Evolutionary conservation across 2,329 filamentous ascomycete genomes (phyloP).

Genomic region (Curvularia hawaiiensis): DNA sequence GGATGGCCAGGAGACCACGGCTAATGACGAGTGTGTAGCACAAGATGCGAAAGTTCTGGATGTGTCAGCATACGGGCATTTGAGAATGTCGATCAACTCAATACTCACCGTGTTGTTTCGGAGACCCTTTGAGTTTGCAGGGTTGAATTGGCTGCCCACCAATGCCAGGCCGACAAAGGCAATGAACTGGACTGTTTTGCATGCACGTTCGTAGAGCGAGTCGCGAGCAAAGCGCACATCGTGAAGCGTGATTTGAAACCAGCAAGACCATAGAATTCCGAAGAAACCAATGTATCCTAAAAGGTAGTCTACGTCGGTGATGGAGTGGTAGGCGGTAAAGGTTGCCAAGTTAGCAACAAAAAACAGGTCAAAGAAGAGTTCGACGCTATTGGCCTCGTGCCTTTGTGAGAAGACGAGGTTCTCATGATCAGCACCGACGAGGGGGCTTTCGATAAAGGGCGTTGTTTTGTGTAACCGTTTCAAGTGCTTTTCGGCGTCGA

Average conservation of each 20-base stretch:
- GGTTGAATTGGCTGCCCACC: constrained; percentile 45
- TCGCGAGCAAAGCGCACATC: constrained; percentile 49
- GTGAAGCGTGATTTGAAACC: constrained; percentile 49
- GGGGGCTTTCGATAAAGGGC: constrained; percentile 43
- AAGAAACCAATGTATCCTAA: constrained; percentile 48
- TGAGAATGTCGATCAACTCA: background rate
- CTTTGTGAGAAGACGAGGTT: constrained; percentile 46
- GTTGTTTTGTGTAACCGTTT: constrained; percentile 42
- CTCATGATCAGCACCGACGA: constrained; percentile 44
- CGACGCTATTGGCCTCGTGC: constrained; percentile 47
- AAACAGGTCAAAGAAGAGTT: constrained; percentile 45
- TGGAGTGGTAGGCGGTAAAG: constrained; percentile 48
- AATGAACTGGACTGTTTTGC: constrained; percentile 47
- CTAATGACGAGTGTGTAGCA: constrained; percentile 45
- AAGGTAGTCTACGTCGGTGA: constrained; percentile 42
- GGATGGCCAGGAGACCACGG: constrained; percentile 38
- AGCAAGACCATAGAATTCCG: constrained; percentile 45
- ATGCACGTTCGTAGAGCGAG: constrained; percentile 45
- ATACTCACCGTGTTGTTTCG: constrained; percentile 36
- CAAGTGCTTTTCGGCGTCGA: constrained; percentile 45
- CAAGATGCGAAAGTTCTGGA: constrained; percentile 43
- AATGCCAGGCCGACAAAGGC: constrained; percentile 46
- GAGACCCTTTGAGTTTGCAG: constrained; percentile 25
- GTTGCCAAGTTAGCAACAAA: constrained; percentile 47
- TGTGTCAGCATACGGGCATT: constrained; percentile 9